These are phyloP conservation scores for Cyanidioschyzon merolae DNA, from an alignment of 23 red algal genomes.

Conservation along the genomic window DNA sequence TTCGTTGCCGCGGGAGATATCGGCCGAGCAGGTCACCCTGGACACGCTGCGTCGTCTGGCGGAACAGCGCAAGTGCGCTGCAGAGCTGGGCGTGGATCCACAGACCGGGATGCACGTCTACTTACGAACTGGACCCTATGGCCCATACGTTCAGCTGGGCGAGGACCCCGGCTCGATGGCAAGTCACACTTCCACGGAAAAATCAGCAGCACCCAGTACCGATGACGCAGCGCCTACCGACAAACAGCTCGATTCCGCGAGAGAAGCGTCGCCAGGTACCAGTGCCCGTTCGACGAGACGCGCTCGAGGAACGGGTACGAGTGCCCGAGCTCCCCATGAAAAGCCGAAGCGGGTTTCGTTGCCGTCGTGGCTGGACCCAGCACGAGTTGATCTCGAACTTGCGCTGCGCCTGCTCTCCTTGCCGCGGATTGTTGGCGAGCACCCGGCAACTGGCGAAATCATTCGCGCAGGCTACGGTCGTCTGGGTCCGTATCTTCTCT, in stretches of 20 bases:
- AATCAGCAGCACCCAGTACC: too few relatives aligned
- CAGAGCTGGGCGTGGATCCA: conserved; percentile 61
- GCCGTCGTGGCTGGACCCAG: conserved; percentile 42
- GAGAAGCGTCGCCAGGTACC: neutral
- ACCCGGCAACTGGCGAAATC: conserved; percentile 52
- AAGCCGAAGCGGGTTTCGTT: conserved; percentile 44
- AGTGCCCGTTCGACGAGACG: neutral
- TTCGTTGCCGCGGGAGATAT: conserved; percentile 43
- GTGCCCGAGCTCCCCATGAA: conserved; percentile 19
- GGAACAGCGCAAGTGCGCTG: conserved; percentile 27
- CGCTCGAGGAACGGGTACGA: neutral
- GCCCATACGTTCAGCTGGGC: conserved; percentile 80
- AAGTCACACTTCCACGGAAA: neutral
- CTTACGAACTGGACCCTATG: conserved; percentile 54
- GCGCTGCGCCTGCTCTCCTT: conserved; percentile 61
- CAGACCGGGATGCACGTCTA: conserved; percentile 36
- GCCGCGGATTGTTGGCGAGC: conserved; percentile 57
- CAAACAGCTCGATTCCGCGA: neutral
- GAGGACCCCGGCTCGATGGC: conserved; percentile 19
- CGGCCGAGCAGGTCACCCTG: conserved; percentile 64
- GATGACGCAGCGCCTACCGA: neutral
- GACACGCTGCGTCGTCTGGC: conserved; percentile 34
- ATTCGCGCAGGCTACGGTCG: conserved; percentile 52
- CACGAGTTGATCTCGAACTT: conserved; percentile 30
- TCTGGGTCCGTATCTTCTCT: conserved; percentile 61